A percentile compares a stretch with the other conserved stretches of the same genome.
These are phyloP conservation scores for Colletotrichum sp. DNA, from an alignment of 2,329 filamentous ascomycete genomes.

Conservation along the genomic window DNA sequence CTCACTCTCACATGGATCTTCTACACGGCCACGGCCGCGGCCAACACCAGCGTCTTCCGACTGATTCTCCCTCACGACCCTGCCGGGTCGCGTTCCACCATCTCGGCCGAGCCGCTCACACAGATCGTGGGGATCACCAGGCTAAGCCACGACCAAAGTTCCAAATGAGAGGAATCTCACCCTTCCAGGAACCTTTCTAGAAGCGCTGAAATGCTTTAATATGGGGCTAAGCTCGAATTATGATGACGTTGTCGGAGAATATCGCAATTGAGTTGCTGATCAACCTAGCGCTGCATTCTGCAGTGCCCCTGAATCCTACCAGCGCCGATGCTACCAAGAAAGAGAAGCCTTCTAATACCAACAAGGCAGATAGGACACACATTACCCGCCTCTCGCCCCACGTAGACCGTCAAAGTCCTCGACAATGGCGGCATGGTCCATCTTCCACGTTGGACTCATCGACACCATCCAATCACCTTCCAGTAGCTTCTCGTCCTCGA, in stretches of 20 bases:
- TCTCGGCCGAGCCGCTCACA: neutral
- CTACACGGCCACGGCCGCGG: neutral
- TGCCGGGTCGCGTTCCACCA: neutral
- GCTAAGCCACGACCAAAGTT: neutral
- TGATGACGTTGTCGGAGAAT: neutral
- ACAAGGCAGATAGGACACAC: neutral
- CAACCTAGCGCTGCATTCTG: neutral
- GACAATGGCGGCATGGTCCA: constrained; percentile 16
- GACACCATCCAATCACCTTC: constrained; percentile 21
- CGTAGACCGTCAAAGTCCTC: constrained; percentile 20
- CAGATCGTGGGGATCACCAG: neutral
- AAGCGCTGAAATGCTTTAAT: neutral
- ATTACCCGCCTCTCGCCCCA: neutral
- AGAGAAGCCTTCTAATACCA: neutral
- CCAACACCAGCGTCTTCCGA: neutral
- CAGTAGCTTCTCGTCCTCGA: constrained; percentile 12
- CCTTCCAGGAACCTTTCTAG: neutral
- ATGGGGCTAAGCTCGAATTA: neutral
- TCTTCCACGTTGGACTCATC: constrained; percentile 11
- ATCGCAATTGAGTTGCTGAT: neutral
- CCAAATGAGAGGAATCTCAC: neutral
- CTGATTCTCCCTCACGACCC: neutral
- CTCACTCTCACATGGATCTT: neutral
- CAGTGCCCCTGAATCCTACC: neutral
- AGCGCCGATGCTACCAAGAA: neutral